phyloP scores from a whole-genome alignment of 768 basidiomycete genomes.

The Zangia roseola region DNA sequence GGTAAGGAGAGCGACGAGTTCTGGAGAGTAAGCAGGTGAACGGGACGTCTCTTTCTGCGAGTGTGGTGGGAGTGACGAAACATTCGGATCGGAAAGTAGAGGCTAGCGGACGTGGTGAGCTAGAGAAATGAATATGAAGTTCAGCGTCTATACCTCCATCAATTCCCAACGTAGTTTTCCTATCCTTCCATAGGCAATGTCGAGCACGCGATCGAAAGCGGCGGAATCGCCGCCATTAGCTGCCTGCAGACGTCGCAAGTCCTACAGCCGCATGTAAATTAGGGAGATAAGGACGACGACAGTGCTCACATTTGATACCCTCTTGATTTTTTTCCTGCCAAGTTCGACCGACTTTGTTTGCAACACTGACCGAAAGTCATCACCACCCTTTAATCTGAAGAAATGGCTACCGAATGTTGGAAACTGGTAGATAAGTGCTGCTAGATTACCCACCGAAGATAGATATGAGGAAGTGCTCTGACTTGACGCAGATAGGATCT shows the following conservation, averaged over 20 bases:
- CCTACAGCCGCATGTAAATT: slow-evolving; percentile 36
- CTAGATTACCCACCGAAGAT: slow-evolving; percentile 41
- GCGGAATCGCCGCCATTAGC: slow-evolving; percentile 51
- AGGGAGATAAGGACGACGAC: background rate
- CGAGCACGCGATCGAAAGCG: slow-evolving; percentile 58
- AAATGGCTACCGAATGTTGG: slow-evolving; percentile 48
- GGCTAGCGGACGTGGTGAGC: slow-evolving; percentile 41
- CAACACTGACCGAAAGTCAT: slow-evolving; percentile 55
- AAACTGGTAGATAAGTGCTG: background rate
- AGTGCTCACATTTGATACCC: slow-evolving; percentile 47
- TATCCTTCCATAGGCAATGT: slow-evolving; percentile 73
- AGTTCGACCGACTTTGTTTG: slow-evolving; percentile 32
- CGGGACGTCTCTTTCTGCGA: slow-evolving; percentile 49
- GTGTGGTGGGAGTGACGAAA: slow-evolving; percentile 47
- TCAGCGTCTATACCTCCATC: slow-evolving; percentile 48
- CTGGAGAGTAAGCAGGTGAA: slow-evolving; percentile 66
- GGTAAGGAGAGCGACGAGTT: slow-evolving; percentile 61
- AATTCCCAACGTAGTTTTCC: slow-evolving; percentile 71
- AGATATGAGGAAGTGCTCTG: slow-evolving; percentile 41
- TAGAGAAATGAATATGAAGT: background rate
- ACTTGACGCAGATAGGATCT: slow-evolving; percentile 42
- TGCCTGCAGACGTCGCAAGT: slow-evolving; percentile 46
- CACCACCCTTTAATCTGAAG: slow-evolving; percentile 56
- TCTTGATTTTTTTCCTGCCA: slow-evolving; percentile 43
- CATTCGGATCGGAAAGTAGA: slow-evolving; percentile 47